Base-by-base conservation (phyloP, 1,284 basidiomycete genomes). In the Malassezia furfur region DNA sequence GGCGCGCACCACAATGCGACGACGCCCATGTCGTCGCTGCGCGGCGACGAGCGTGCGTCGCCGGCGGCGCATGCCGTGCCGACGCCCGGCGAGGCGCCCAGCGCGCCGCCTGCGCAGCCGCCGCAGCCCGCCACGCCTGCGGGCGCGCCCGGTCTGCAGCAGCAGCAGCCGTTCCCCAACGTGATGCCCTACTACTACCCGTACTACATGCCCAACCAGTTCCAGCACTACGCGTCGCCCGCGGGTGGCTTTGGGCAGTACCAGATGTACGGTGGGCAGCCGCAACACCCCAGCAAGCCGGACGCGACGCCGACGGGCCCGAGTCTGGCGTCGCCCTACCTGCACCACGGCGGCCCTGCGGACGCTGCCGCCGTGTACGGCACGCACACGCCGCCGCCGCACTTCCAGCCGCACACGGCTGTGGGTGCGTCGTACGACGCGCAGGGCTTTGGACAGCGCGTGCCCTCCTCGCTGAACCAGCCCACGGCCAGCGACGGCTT, bases 141-240 rank as follows among this genome's bases (percentile, higher is more conserved):
- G 22, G 55, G 62, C 15, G 58, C 54, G 36, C 61, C 61, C 21
- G 60, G 58, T 30, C 51, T 62, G 14, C 65, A 67, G 55, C 62
- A 63, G 59, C 70, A 59, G 50, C 68, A 70, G 65, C 67, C 64
- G 36, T 74, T 64, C 66, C 66, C 70, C 8, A 67, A 68, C 50
- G 62, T 73, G 57, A 70, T 72, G 68, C 72, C 72, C 17, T 74
- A 74, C 67, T 74, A 74, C 60, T 70, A 71, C 11, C 68, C 68
- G 50, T 74, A 74, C 68, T 74, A 74, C 63, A 63, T 72, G 62
- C 71, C 70, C 31, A 69, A 68, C 64, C 72, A 74, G 59, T 74
- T 73, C 68, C 70, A 72, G 61, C 72, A 72, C 60, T 74, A 71
- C 59, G 70, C 54, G 21, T 71, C 72, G 60, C 72, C 70, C 14